These are phyloP conservation scores for Mycena chlorophos DNA, from an alignment of 768 basidiomycete genomes.

Conservation along the genomic window DNA sequence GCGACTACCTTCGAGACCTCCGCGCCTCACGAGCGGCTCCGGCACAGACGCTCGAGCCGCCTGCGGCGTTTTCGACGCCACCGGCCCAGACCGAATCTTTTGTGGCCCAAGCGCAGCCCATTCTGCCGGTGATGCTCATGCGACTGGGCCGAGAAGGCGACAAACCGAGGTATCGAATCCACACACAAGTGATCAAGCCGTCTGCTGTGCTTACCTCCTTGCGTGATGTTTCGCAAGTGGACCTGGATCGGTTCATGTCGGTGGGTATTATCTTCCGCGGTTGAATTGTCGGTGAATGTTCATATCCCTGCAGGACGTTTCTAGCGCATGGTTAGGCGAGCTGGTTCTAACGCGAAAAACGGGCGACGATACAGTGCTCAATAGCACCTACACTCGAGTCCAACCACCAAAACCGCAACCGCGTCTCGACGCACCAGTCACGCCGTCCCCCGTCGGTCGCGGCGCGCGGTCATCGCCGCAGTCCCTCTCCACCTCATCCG, in stretches of 20 bases:
- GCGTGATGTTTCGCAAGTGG: background rate
- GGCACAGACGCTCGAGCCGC: background rate
- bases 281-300: background rate
- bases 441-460: background rate
- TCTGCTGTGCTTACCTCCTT: no score
- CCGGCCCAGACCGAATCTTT: slow-evolving; percentile 5
- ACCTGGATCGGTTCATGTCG: slow-evolving; percentile 13
- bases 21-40: no score
- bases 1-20: no score
- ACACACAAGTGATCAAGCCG: background rate
- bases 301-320: slow-evolving; percentile 9
- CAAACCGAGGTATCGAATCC: background rate
- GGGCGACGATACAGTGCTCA: slow-evolving; percentile 1
- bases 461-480: background rate
- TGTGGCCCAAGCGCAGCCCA: background rate
- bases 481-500: background rate
- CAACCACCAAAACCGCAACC: background rate
- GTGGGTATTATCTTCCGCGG: background rate
- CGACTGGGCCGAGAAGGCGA: slow-evolving; percentile 4
- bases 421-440: background rate
- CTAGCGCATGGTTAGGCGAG: slow-evolving; percentile 16
- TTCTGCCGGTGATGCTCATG: slow-evolving; percentile 3
- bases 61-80: background rate
- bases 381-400: slow-evolving; percentile 1
- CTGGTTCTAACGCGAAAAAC: slow-evolving; percentile 2